Conservation (phyloP, 768 basidiomycete species). For the Agaricus blazei region DNA sequence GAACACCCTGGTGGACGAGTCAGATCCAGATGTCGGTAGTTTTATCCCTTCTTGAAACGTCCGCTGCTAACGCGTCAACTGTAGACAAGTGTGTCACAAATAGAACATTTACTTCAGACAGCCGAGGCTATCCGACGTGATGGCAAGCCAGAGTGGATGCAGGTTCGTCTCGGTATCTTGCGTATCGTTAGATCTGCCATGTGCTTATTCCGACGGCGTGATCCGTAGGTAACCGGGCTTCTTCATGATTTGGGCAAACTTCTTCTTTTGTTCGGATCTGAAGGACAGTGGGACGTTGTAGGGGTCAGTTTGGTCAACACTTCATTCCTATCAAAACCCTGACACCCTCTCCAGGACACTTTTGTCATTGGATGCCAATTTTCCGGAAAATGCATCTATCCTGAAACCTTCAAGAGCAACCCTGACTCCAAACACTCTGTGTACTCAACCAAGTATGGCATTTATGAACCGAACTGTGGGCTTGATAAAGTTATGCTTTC, state of each 20-base stretch:
- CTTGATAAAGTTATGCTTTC: constrained; percentile 85
- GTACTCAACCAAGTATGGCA: constrained; percentile 68
- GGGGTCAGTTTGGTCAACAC: constrained; percentile 46
- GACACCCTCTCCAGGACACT: constrained; percentile 30
- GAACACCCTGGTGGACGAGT: constrained; percentile 84
- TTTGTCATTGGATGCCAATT: constrained; percentile 81
- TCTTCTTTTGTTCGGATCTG: constrained; percentile 74
- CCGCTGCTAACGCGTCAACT: constrained; percentile 19
- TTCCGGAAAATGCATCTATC: constrained; percentile 80
- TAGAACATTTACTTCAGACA: constrained; percentile 87
- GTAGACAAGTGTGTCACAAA: constrained; percentile 75
- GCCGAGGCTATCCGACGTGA: constrained; percentile 86
- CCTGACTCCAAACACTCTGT: constrained; percentile 61
- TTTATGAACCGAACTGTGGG: constrained; percentile 76
- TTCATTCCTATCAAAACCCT: constrained; percentile 8
- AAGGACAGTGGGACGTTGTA: constrained; percentile 95
- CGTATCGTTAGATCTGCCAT: not conserved
- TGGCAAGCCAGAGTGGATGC: constrained; percentile 92
- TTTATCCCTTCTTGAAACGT: constrained; percentile 1
- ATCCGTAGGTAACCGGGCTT: constrained; percentile 60
- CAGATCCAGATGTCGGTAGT: constrained; percentile 74
- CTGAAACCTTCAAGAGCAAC: constrained; percentile 70
- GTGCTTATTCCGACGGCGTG: not conserved
- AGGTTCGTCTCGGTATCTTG: constrained; percentile 30
- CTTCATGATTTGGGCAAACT: constrained; percentile 91